Evolutionary conservation across 2,329 filamentous ascomycete species (phyloP).

Genomic region (Colletotrichum karsti): DNA sequence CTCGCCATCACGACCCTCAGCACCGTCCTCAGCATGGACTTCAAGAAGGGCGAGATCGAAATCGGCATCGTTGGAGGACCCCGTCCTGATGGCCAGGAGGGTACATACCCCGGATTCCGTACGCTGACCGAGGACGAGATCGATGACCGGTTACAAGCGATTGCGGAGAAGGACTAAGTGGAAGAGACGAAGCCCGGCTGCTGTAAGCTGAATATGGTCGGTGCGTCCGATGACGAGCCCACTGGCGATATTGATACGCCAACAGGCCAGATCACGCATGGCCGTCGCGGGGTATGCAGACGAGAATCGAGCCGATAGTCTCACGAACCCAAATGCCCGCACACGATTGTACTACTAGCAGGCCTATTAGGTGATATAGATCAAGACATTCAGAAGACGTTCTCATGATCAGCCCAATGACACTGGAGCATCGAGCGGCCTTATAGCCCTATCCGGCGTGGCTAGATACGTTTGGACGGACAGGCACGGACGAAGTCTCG

Average conservation of each 20-base stretch:
- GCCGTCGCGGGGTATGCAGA: conserved; percentile 15
- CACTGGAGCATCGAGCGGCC: not conserved
- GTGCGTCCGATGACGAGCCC: conserved; percentile 17
- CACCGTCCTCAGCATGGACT: conserved; percentile 97
- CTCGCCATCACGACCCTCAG: conserved; percentile 94
- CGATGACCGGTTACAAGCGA: conserved; percentile 96
- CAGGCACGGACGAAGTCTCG: not conserved
- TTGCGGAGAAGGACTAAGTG: conserved; percentile 94
- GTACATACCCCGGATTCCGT: conserved; percentile 81
- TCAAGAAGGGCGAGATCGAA: conserved; percentile 99
- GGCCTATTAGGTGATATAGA: conserved; percentile 34
- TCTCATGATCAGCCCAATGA: conserved; percentile 15
- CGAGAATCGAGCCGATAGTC: conserved; percentile 9
- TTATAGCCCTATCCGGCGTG: conserved; percentile 24
- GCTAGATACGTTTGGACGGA: conserved; percentile 26
- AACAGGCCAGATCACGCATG: conserved; percentile 12
- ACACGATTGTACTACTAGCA: conserved; percentile 31
- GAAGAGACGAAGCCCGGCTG: conserved; percentile 22
- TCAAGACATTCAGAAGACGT: conserved; percentile 32
- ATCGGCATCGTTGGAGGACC: conserved; percentile 96
- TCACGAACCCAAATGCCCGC: conserved; percentile 17
- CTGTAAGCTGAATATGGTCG: conserved; percentile 16
- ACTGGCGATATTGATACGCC: conserved; percentile 5
- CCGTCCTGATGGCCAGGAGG: conserved; percentile 81
- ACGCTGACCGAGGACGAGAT: conserved; percentile 97